Base-by-base conservation (phyloP, 257 asterid genomes). In the Avicennia marina region DNA sequence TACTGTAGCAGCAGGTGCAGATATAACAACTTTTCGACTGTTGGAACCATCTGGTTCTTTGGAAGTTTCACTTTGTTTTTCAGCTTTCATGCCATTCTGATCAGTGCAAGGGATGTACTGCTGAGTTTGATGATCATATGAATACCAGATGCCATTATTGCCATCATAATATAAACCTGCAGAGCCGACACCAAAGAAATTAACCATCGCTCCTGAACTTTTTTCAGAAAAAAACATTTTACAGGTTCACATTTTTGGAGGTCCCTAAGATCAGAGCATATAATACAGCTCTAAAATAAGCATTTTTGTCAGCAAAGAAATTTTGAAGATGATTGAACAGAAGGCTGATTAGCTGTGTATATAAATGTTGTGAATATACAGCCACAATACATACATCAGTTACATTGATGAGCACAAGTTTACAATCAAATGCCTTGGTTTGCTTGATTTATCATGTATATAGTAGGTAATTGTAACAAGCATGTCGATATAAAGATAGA, bases 1-100 rank as follows among this genome's bases (percentile, higher is more conserved):
- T 67, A 80, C 58, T n/a, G 95, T 86, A 53, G 97, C 86, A 26
- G 98, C 95, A 49, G 98, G 98, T 51, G 98, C 98, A 50, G 98
- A 91, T 58, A 91, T 91, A 17, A 91, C 64, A 9, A 86, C 95
- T 66, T 80, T 91, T 50, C 78, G 77, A 69, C 62, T 79, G 48
- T 69, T 77, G 38, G 87, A 64, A 67, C 79, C 81, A 65, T 83
- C 87, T 4, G 74, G 53, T 41, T 78, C 48, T 72, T 75, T 82
- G 21, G 77, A 53, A 58, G 70, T 64, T 64, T 73, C 95, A 27
- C 63, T 67, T 65, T 72, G 93, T 56, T 84, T 81, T 54, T 70
- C 94, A 52, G 87, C 62, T 42, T 78, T 65, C 75, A 80, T 78
- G 65, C 73, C 83, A 70, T 76, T 91, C 77, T 85, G 95, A 62